Percentiles rank a stretch among this genome's conserved stretches.
Evolutionary conservation across 345 rosid genomes (phyloP).

Genomic region (Reutealis trisperma): DNA sequence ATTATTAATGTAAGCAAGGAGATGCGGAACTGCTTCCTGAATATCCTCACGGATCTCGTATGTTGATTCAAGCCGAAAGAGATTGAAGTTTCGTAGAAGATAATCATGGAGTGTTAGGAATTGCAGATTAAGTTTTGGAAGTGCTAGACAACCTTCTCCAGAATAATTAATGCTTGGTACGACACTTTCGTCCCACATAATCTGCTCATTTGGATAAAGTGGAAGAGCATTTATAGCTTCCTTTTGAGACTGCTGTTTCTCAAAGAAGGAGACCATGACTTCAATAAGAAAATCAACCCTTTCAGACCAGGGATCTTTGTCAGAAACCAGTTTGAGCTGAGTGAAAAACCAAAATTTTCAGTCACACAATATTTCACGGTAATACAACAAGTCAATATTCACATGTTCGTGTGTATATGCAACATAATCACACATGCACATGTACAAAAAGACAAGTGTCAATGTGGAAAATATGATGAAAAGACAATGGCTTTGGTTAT

Average conservation of each 20-base stretch:
- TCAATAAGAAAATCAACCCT: conserved; percentile 86
- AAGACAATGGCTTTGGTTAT: neutral
- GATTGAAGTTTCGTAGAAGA: conserved; percentile 92
- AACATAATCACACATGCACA: neutral
- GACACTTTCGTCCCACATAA: conserved; percentile 99
- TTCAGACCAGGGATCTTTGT: conserved; percentile 83
- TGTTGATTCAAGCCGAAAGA: conserved; percentile 96
- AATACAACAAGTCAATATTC: neutral
- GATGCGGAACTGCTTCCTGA: conserved; percentile 97
- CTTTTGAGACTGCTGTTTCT: conserved; percentile 90
- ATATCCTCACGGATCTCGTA: conserved; percentile 99
- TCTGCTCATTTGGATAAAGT: conserved; percentile 96
- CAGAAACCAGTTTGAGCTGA: conserved; percentile 89
- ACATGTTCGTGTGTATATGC: neutral
- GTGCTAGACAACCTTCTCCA: conserved; percentile 99
- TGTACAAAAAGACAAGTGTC: neutral
- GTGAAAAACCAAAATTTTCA: conserved; percentile 14
- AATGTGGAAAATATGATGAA: neutral
- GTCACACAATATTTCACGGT: neutral
- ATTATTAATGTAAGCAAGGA: conserved; percentile 78
- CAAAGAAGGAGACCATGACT: conserved; percentile 92
- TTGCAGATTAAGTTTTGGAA: conserved; percentile 96
- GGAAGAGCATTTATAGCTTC: conserved; percentile 99
- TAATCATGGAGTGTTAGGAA: conserved; percentile 96
- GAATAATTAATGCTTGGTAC: conserved; percentile 99